Conservation (phyloP, 2,329 filamentous ascomycete genomes). For the Acrocalymma vagum region DNA sequence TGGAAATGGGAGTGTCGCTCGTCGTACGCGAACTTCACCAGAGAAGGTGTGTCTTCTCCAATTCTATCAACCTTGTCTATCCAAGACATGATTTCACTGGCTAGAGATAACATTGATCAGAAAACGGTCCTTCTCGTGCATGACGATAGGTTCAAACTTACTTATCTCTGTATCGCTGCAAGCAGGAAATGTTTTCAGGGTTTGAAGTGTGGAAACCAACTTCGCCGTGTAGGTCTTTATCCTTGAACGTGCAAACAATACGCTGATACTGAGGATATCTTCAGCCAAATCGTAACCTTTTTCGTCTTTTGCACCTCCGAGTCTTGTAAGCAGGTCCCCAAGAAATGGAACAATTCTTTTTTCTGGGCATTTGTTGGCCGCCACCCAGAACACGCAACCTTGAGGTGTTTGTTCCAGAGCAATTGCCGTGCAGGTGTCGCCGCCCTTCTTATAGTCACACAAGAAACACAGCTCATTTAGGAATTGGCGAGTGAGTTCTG, state of each 20-base stretch:
- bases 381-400: slow-evolving; percentile 19
- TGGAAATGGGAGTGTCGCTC: slow-evolving; percentile 13
- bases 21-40: slow-evolving; percentile 17
- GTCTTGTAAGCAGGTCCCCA: slow-evolving; percentile 8
- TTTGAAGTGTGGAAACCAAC: slow-evolving; percentile 10
- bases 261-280: slow-evolving; percentile 11
- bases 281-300: not conserved
- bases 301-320: slow-evolving; percentile 1
- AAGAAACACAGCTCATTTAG: too few species aligned
- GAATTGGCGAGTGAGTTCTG: too few species aligned
- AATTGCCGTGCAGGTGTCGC: too few species aligned
- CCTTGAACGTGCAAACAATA: slow-evolving; percentile 20
- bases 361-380: slow-evolving; percentile 12
- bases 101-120: not conserved
- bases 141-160: slow-evolving; percentile 7
- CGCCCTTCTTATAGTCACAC: too few species aligned
- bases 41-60: not conserved
- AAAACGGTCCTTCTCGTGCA: slow-evolving; percentile 1
- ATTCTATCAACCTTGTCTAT: slow-evolving; percentile 5
- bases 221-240: slow-evolving; percentile 19
- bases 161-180: slow-evolving; percentile 5
- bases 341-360: slow-evolving; percentile 17
- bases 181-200: slow-evolving; percentile 7
- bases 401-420: slow-evolving; percentile 19
- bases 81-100: slow-evolving; percentile 4